Evolutionary conservation across 495 filamentous ascomycete species (phyloP), one percentile per base, ranked within the genome.

Genomic region (Neurospora tetrasperma): DNA sequence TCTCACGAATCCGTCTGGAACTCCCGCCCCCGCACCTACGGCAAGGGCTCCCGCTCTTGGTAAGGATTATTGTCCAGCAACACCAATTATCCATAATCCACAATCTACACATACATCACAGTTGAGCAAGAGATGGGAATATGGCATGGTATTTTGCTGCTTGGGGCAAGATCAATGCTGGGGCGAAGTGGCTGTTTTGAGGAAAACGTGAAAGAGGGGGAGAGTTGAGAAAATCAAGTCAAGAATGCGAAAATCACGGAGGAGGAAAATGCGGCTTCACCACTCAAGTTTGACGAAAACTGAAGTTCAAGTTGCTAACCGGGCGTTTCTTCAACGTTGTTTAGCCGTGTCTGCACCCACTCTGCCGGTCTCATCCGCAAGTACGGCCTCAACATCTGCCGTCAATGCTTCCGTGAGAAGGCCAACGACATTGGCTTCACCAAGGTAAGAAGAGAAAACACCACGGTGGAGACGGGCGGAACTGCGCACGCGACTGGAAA

Each of bases 371-470:
- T 98, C 75, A 95, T 98, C 90, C 93, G 94, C 88, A 98, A 98
- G 87, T 98, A 98, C 88, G 94, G 94, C 83, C 89, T 99, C 82
- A 94, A 98, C 87, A 95, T 98, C 89, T 98, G 95, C 92, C 92
- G 94, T 89, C 94, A 99, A 87, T 98, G 96, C 91, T 99, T 99
- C 90, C 87, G 96, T 82, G 96, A 99, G 90, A 98, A 98, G 90
- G 87, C 90, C 76, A 79, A 87, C 82, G 95, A 98, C 84, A 97
- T 99, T 85, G 96, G 96, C 79, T 99, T 99, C 89, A 86, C 90
- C 86, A 98, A 99, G 94, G 95, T 95, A 87, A 84, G 88, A 59
- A 35, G 23, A 66, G 14, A 27, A 66, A 31, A 31, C 27, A 35
- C 23, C 12, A 11, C 20, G 18, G 31, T 18, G 9, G 23, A 31